Evolutionary conservation across 139 green algal genomes (phyloP), one percentile per base, ranked within the genome.

Genomic region (Ettlia oleoabundans): DNA sequence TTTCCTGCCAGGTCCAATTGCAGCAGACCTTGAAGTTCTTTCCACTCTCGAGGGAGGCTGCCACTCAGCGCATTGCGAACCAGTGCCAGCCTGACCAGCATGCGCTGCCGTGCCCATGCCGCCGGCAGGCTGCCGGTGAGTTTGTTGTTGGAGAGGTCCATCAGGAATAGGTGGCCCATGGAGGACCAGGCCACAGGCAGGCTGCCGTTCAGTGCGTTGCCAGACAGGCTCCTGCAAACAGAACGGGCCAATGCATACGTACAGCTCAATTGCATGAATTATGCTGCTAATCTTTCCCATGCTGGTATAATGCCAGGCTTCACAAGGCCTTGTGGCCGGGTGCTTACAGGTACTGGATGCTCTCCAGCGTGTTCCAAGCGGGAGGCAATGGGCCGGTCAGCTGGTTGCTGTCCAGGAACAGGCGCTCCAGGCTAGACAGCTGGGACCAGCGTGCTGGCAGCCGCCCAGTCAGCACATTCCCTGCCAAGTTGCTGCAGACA

Each of bases 91-190:
- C 55, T 79, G 0, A 42, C 33, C 0, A 92, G 81, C 2, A 19
- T 37, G 22, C 72, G 66, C 78, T 88, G 71, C 32, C 53, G 68
- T 21, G 6, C 67, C 67, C 70, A 76, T 4, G 82, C 32, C 24
- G 69, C 18, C 0, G 61, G 61, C 41, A 84, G 84, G 22, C 82
- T 74, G 38, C 65, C 71, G 1, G 41, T 64, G 15, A 90, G 52
- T 3, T 67, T 69, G 73, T 92, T 92, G 76, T 82, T 80, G 1
- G 82, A 63, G 40, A 92, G 67, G 13, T 64, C 81, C 10, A 92
- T 80, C 21, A 53, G 72, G 37, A 63, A 51, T 28, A 82, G 76
- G 32, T 9, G 41, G 53, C 68, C 38, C 52, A 76, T 61, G 51
- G 68, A 61, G n/a, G 51, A 63, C 79, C 79, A 84, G 28, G 52